Conservation (phyloP, 192 early-diverging fungal genomes). For the Dissophora globulifera region DNA sequence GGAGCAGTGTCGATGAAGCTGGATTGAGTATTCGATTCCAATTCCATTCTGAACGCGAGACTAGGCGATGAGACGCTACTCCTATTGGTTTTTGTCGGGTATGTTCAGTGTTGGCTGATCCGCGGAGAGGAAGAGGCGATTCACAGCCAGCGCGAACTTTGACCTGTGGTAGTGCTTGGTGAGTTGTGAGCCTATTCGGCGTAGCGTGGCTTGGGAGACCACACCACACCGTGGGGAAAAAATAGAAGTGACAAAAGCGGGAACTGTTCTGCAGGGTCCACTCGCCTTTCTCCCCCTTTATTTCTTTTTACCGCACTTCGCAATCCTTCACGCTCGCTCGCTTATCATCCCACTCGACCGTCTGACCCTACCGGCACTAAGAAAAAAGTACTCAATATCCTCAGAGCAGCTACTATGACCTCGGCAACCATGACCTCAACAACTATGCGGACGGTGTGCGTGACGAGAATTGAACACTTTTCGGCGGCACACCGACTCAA, state of each 20-base stretch:
- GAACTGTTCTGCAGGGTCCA: background rate
- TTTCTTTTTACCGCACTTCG: no score
- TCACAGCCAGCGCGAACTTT: no score
- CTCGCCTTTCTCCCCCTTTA: background rate
- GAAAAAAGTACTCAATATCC: background rate
- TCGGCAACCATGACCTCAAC: conserved; percentile 47
- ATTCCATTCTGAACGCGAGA: no score
- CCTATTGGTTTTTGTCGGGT: conserved; percentile 1
- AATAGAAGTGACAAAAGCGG: no score
- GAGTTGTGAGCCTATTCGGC: no score
- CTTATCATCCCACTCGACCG: background rate
- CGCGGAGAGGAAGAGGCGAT: no score
- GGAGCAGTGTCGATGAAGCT: conserved; percentile 15
- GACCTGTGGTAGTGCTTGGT: no score
- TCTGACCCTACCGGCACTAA: no score
- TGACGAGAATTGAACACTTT: conserved; percentile 83
- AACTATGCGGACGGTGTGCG: conserved; percentile 66
- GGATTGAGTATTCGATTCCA: background rate
- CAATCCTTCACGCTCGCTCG: background rate
- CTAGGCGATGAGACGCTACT: no score
- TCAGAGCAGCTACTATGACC: background rate
- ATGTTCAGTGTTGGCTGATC: no score
- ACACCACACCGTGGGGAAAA: no score
- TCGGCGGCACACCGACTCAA: conserved; percentile 92
- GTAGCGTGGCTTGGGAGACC: no score